Evolutionary conservation across 805 yeast genomes (phyloP), one percentile per base, ranked within the genome.

Genomic region (Saccharomycopsis sp.): DNA sequence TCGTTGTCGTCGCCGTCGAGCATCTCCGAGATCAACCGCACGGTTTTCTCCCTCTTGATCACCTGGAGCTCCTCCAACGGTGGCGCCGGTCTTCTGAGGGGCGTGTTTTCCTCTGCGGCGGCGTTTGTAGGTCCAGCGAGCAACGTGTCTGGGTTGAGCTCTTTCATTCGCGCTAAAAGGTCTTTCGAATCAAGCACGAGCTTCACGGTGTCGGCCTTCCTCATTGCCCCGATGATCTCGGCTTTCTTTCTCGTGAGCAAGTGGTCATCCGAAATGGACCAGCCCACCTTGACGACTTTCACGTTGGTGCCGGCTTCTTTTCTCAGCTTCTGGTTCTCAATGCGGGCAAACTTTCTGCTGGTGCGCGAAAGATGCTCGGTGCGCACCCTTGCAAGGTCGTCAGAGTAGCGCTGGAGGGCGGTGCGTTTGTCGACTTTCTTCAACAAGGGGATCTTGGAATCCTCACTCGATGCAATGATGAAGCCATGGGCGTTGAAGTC

Each of bases 181-280:
- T 38, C 39, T 16, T 45, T 45, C 18, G 36, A 23, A 19, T 41
- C 48, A 21, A 45, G 15, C 16, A 29, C 21, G 16, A 45, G 22
- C 21, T 37, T 20, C 5, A 45, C 41, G 6, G 29, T 15, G 7
- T 29, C 17, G 10, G 26, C 23, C 27, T 45, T 45, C 9, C 20
- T 26, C 33, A 39, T 23, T 7, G 41, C 37, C 12, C 29, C 12
- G 8, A 22, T 16, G 16, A 45, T 38, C 20, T 41, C 48, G 12
- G 25, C 26, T 12, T 22, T 35, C 23, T 45, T 45, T 13, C 17
- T 38, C 8, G 23, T 23, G 15, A 12, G 20, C 23, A 45, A 39
- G 33, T 45, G 45, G 13, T 36, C 10, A 25, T 45, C 42, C 10
- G 46, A 41, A 17, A 45, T 45, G 12, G 36, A 12, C 48, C 48